Evolutionary conservation across 1,284 basidiomycete genomes (phyloP).

Genomic region (Cryptococcus neoformans): DNA sequence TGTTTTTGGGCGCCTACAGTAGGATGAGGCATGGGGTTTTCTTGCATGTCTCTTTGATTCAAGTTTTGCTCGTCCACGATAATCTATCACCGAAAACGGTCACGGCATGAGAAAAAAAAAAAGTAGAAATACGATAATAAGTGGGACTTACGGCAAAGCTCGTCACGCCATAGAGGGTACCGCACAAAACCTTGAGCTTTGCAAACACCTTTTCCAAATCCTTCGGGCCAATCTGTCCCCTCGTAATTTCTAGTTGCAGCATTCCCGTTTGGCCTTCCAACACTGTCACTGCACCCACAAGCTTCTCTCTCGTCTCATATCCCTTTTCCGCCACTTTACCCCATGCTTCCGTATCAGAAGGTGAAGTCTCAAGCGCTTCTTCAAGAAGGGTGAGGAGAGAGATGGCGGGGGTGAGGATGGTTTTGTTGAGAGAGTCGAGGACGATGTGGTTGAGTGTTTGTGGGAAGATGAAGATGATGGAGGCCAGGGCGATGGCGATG

Average conservation of each 20-base stretch:
- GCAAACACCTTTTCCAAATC: slow-evolving; percentile 44
- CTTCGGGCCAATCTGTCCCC: slow-evolving; percentile 46
- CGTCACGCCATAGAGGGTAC: slow-evolving; percentile 31
- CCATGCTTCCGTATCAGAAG: slow-evolving; percentile 36
- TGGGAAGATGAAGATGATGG: slow-evolving; percentile 66
- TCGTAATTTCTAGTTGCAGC: slow-evolving; percentile 51
- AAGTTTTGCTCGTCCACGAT: slow-evolving; percentile 32
- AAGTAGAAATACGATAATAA: too few species aligned
- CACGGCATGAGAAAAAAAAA: neutral
- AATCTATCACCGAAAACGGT: slow-evolving; percentile 12
- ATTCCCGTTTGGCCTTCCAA: slow-evolving; percentile 35
- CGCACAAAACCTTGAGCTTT: slow-evolving; percentile 37
- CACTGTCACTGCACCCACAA: slow-evolving; percentile 26
- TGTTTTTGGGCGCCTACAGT: slow-evolving; percentile 5
- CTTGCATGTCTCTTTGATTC: slow-evolving; percentile 5
- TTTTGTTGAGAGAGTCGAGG: slow-evolving; percentile 30
- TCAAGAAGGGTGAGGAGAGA: slow-evolving; percentile 42
- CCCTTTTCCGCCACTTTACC: slow-evolving; percentile 20
- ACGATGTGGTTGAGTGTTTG: slow-evolving; percentile 61
- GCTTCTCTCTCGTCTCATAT: slow-evolving; percentile 16
- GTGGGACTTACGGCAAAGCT: slow-evolving; percentile 33
- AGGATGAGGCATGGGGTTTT: slow-evolving; percentile 15
- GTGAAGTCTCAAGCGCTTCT: slow-evolving; percentile 27
- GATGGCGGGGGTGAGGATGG: slow-evolving; percentile 35
- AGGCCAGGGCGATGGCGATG: slow-evolving; percentile 59